Conservation (phyloP, 1,284 basidiomycete species). For the Malassezia equina region DNA sequence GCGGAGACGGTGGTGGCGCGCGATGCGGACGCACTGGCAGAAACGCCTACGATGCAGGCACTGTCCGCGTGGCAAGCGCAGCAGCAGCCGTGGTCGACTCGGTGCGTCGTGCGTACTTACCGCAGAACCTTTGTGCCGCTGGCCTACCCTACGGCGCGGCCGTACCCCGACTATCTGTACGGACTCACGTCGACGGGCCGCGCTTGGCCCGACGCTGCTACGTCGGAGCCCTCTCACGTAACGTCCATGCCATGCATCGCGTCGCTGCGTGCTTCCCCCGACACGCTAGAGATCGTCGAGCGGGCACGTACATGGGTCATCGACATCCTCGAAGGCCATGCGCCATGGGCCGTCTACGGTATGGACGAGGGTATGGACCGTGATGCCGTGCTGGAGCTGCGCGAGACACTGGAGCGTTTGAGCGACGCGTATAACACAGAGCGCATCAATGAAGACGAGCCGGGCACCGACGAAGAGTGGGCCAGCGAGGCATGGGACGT, state of each 20-base stretch:
- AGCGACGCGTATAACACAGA: conserved; percentile 30
- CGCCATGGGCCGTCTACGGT: conserved; percentile 26
- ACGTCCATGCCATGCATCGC: conserved; percentile 23
- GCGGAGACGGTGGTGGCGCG: conserved; percentile 7
- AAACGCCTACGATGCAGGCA: conserved; percentile 6
- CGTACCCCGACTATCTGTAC: conserved; percentile 28
- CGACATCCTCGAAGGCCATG: conserved; percentile 26
- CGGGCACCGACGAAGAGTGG: conserved; percentile 22
- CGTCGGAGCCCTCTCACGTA: conserved; percentile 2
- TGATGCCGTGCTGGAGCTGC: conserved; percentile 34
- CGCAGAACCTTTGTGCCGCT: conserved; percentile 23
- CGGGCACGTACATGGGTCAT: conserved; percentile 22
- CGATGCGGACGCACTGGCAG: conserved; percentile 9
- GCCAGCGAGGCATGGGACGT: conserved; percentile 32
- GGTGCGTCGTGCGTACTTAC: conserved; percentile 2
- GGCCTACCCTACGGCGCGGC: conserved; percentile 26
- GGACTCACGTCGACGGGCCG: conserved; percentile 18
- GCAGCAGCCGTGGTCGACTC: not conserved
- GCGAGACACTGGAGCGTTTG: conserved; percentile 33
- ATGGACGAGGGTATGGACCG: conserved; percentile 21
- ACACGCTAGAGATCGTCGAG: conserved; percentile 20
- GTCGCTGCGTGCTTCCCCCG: conserved; percentile 24
- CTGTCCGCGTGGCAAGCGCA: not conserved
- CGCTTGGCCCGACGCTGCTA: not conserved
- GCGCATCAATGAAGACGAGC: conserved; percentile 14